phyloP scores from a whole-genome alignment of 2,329 filamentous ascomycete species.

The Cryoendolithus antarcticus region DNA sequence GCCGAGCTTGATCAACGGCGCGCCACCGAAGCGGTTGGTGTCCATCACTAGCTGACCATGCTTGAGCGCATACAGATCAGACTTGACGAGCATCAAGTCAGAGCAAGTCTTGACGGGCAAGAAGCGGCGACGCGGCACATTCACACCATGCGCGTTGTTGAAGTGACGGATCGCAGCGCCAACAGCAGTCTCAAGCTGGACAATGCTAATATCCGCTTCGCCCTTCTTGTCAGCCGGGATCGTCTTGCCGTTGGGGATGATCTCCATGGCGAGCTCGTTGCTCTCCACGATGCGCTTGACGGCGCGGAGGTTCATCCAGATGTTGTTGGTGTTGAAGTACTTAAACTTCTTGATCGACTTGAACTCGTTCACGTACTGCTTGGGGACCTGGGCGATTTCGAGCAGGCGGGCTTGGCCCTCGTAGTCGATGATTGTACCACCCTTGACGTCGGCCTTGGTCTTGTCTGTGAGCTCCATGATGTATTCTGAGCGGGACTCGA shows the following conservation, averaged over 20 bases:
- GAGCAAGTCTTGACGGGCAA: conserved; percentile 99
- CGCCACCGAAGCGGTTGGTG: conserved; percentile 88
- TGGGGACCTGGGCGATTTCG: conserved; percentile 97
- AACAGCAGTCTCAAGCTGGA: conserved; percentile 97
- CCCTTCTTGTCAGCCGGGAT: conserved; percentile 99
- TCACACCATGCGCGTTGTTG: conserved; percentile 96
- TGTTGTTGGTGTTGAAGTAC: conserved; percentile 99
- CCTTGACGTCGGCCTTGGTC: conserved; percentile 99
- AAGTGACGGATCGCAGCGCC: conserved; percentile 98
- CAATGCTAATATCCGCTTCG: conserved; percentile 91
- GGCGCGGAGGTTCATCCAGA: conserved; percentile 96
- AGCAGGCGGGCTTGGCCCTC: conserved; percentile 92
- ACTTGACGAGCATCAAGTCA: conserved; percentile 98
- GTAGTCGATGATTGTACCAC: conserved; percentile 99
- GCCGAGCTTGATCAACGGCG: conserved; percentile 96
- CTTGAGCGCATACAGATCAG: conserved; percentile 95
- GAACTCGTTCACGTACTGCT: conserved; percentile 99
- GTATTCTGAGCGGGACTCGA: conserved; percentile 92
- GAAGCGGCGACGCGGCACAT: conserved; percentile 94
- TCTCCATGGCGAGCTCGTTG: conserved; percentile 97
- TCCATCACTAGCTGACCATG: conserved; percentile 97
- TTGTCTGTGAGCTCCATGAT: conserved; percentile 99
- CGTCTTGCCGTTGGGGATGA: conserved; percentile 98
- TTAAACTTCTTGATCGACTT: conserved; percentile 99
- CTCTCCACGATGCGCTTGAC: conserved; percentile 98